These are phyloP conservation scores for Uronychia setigera DNA, from an alignment of 73 alveolate species.

Conservation along the genomic window DNA sequence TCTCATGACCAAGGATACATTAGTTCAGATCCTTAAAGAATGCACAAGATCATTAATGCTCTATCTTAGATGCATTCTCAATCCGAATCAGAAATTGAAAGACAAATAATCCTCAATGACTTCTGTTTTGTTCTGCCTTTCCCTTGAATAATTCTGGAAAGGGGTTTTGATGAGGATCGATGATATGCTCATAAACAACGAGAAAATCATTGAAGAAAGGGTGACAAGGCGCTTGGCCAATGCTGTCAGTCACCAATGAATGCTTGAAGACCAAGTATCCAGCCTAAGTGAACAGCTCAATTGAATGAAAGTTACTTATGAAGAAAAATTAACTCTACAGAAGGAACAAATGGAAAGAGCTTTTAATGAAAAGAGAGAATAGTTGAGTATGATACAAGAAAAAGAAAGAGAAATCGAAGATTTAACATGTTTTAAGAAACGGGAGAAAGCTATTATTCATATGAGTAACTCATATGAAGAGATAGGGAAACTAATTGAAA, in stretches of 20 bases:
- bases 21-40: too few relatives aligned
- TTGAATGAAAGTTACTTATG: background rate
- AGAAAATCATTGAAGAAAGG: background rate
- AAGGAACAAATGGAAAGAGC: background rate
- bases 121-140: background rate
- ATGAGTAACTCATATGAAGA: background rate
- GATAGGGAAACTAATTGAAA: background rate
- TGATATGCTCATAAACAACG: background rate
- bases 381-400: background rate
- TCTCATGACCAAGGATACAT: too few relatives aligned
- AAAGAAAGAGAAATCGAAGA: background rate
- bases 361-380: background rate
- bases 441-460: background rate
- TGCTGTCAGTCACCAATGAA: background rate
- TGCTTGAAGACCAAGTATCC: background rate
- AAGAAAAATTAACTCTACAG: background rate
- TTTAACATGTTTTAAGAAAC: background rate
- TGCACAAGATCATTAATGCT: too few relatives aligned
- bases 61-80: too few relatives aligned
- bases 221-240: background rate
- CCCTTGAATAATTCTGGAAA: background rate
- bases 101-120: too few relatives aligned
- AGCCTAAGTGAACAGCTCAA: background rate
- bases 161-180: background rate
- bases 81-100: too few relatives aligned